phyloP scores from a whole-genome alignment of 83 land plant genomes.

The Diphasiastrum complanatum region DNA sequence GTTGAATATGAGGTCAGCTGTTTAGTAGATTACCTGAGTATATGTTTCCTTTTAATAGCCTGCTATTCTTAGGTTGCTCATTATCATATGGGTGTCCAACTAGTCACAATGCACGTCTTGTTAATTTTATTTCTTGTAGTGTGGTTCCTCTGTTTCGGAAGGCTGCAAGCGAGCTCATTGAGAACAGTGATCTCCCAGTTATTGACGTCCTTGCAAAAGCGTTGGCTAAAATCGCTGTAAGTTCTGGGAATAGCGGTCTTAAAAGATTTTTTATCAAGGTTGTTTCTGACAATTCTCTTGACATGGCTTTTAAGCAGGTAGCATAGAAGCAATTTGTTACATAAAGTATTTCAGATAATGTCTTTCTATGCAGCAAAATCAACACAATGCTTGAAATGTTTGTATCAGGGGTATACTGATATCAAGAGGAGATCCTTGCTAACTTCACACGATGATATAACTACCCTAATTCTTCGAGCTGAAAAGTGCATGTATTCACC shows the following conservation, averaged over 20 bases:
- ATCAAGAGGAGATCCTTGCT: conserved; percentile 80
- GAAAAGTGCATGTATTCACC: conserved; percentile 55
- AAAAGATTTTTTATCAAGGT: neutral
- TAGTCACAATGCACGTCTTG: neutral
- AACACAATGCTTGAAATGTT: neutral
- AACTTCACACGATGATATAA: conserved; percentile 57
- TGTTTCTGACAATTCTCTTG: neutral
- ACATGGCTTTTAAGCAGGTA: too few relatives aligned
- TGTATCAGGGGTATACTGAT: conserved; percentile 70
- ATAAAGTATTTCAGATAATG: neutral
- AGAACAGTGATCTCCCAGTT: conserved; percentile 38
- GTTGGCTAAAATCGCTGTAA: conserved; percentile 81
- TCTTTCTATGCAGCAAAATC: neutral
- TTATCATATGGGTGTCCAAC: neutral
- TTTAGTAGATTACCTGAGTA: neutral
- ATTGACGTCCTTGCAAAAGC: conserved; percentile 87
- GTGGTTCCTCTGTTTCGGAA: conserved; percentile 68
- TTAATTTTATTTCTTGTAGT: conserved; percentile 39
- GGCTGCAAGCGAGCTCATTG: conserved; percentile 63
- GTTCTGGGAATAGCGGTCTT: conserved; percentile 7
- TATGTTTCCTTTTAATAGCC: too few relatives aligned
- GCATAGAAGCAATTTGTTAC: neutral
- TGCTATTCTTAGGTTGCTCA: conserved; percentile 1
- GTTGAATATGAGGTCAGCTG: neutral
- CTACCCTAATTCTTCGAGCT: conserved; percentile 58